Evolutionary conservation across 1,284 basidiomycete genomes (phyloP), one percentile per base, ranked within the genome.

Genomic region (Sanguinoderma infundibulare): DNA sequence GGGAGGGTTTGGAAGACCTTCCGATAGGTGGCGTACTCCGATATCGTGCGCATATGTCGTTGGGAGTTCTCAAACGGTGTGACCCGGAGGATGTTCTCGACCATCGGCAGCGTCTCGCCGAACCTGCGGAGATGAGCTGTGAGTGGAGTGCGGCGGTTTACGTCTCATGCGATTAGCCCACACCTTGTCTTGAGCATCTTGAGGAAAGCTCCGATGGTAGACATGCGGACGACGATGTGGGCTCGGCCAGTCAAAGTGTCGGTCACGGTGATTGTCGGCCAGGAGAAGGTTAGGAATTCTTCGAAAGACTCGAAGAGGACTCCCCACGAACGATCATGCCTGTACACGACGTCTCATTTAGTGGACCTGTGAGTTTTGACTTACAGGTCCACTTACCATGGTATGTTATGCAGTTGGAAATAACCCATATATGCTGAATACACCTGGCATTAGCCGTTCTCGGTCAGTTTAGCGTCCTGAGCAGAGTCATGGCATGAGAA

Each of bases 401-500:
- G 83, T 52, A 93, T 78, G 63, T 82, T 83, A 66, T 91, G 82
- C 9, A 85, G 75, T 71, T 95, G 91, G 70, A 95, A 95, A 70
- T 91, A 82, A 1, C 91, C 92, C 76, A 95, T 87, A 74, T 92
- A 95, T 12, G 90, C 91, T 12, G 92, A 88, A 72, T 94, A 95
- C 17, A 94, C 85, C 89, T 90, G 61, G 36, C 46, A 47, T 39
- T 39, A 39, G 34, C 49, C 32, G 49, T 28, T 38, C 28, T 22
- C 8, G 15, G 12, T 59, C 42, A n/a, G 32, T 42, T 46, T n/a
- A 39, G 49, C 40, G 36, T 6, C 26, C 40, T 22, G n/a, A 7
- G n/a, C n/a, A n/a, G n/a, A n/a, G n/a, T n/a, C 9, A n/a, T 24
- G 5, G 14, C 46, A 49, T 9, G 17, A 46, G 20, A 52, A 20